phyloP scores from a whole-genome alignment of 257 asterid genomes.

The Nicotiana obtusifolia region DNA sequence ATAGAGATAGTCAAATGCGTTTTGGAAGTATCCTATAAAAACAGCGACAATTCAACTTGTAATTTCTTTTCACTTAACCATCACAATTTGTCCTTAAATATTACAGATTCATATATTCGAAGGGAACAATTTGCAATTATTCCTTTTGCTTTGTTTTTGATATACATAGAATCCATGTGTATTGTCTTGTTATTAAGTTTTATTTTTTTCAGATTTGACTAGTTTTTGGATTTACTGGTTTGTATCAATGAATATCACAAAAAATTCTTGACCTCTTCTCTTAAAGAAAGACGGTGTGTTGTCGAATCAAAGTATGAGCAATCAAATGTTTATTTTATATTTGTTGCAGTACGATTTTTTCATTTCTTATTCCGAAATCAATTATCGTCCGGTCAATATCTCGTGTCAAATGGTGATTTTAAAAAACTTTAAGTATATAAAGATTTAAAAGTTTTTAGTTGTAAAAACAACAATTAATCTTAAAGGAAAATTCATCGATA shows the following conservation, averaged over 20 bases:
- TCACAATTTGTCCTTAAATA: background rate
- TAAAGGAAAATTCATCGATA: too few species aligned
- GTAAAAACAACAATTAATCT: background rate
- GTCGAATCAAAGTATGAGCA: background rate
- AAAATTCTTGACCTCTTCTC: background rate
- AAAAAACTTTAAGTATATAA: too few species aligned
- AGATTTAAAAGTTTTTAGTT: background rate
- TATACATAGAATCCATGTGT: conserved; percentile 4
- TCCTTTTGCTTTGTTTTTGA: background rate
- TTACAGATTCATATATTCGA: conserved; percentile 1
- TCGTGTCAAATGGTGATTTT: background rate
- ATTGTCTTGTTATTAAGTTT: background rate
- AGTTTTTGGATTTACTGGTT: background rate
- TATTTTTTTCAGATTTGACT: background rate
- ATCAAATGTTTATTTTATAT: background rate
- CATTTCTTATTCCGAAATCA: background rate
- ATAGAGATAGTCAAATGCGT: conserved; percentile 5
- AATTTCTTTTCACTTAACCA: background rate
- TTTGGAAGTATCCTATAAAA: background rate
- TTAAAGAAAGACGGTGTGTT: too few species aligned
- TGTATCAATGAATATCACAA: background rate
- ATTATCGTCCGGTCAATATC: background rate
- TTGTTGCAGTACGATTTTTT: background rate
- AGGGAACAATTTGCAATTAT: background rate
- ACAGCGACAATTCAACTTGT: background rate